Base-by-base conservation (phyloP, 768 basidiomycete genomes). In the Amanita molliuscula region DNA sequence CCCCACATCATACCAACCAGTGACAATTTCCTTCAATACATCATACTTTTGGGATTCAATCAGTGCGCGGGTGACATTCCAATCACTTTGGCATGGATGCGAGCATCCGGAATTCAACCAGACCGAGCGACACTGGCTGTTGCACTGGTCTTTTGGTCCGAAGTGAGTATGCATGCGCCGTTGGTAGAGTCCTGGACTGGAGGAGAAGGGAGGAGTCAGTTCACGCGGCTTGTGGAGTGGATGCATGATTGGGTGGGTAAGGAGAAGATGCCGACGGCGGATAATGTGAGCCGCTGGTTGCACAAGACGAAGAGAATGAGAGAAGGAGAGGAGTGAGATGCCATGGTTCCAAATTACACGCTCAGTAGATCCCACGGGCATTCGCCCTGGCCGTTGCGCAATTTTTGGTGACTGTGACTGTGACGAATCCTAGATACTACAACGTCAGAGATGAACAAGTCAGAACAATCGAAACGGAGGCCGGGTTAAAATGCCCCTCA, bases 61-160 rank as follows among this genome's bases (percentile, higher is more conserved):
- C 65, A 67, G 1, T 67, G 69, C 1, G 69, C 75, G 7, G 58
- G 64, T 0, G 84, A 89, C 62, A 81, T 92, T 25, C 82, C 88
- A 0, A 69, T 76, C 10, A 69, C 70, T 10, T 62, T 92, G 0
- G 78, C 76, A 16, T 90, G 90, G 87, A 89, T 88, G 87, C 73
- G 74, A 6, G 69, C 67, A 13, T 56, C 88, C 34, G 62, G 62
- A 0, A 65, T 90, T 9, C 34, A 45, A 37, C 87, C 88, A 1
- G 67, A 69, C n/a, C 62, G 58, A 23, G 63, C 69, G 35, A 82
- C 83, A 13, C 62, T 92, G 10, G 74, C 79, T 1, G 59, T 79
- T 0, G 78, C 79, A 18, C 59, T 92, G 44, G 77, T 80, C 40
- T 76, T 84, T 52, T 89, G 87, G 79, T 73, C 72, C 5, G 87